A percentile compares a stretch with the other conserved stretches of the same genome.
phyloP scores from a whole-genome alignment of 2,329 filamentous ascomycete species.

The Drechslerella stenobrocha region DNA sequence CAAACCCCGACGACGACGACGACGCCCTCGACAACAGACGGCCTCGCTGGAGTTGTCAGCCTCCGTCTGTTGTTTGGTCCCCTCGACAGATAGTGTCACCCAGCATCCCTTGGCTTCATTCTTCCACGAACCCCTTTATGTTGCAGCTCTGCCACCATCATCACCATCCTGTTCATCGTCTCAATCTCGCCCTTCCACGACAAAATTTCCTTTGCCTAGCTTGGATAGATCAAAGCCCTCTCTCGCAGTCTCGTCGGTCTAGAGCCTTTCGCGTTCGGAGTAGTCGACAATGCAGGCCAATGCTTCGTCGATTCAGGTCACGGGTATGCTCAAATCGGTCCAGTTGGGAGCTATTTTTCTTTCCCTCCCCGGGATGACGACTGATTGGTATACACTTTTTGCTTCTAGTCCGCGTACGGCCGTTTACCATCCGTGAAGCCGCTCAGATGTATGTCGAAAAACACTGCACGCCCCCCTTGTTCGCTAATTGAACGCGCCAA shows the following conservation, averaged over 20 bases:
- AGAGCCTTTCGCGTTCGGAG: constrained; percentile 8
- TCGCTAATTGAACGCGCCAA: constrained; percentile 10
- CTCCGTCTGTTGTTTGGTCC: constrained; percentile 13
- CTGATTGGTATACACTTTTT: neutral
- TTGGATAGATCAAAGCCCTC: neutral
- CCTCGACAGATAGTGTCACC: constrained; percentile 21
- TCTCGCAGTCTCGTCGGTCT: constrained; percentile 8
- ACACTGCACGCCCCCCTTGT: neutral
- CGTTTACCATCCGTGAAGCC: constrained; percentile 85
- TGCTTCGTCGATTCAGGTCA: constrained; percentile 47
- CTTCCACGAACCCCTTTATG: constrained; percentile 36
- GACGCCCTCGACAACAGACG: neutral
- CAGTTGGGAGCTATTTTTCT: neutral
- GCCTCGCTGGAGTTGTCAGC: neutral
- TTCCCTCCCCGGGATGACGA: neutral
- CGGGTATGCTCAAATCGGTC: constrained; percentile 20
- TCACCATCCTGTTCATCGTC: neutral
- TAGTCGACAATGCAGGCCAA: constrained; percentile 29
- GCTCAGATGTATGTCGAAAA: constrained; percentile 71
- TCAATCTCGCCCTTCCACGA: neutral
- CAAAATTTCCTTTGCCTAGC: neutral
- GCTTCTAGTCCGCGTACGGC: constrained; percentile 66
- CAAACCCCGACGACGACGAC: neutral
- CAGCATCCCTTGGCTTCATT: constrained; percentile 29
- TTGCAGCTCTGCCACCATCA: constrained; percentile 11